Percentiles rank a stretch among this genome's conserved stretches.
Evolutionary conservation across 2,329 filamentous ascomycete genomes (phyloP).

Genomic region (Penicillium hordei): DNA sequence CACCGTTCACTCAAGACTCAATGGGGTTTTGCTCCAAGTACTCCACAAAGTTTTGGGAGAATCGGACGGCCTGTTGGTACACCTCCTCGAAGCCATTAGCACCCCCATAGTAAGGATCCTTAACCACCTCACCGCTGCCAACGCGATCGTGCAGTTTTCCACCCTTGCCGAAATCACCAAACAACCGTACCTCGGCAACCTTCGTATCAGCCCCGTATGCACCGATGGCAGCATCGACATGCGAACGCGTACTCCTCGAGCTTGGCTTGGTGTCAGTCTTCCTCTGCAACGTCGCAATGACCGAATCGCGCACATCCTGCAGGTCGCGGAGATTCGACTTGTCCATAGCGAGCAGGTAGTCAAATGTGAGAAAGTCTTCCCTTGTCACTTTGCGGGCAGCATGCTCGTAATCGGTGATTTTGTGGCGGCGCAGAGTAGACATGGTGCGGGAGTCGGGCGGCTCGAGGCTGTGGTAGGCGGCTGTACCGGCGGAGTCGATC

Average conservation of each 20-base stretch:
- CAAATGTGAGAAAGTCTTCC: conserved; percentile 78
- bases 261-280: conserved; percentile 24
- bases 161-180: conserved; percentile 74
- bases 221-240: conserved; percentile 38
- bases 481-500: conserved; percentile 89
- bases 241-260: conserved; percentile 37
- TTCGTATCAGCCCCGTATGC: conserved; percentile 35
- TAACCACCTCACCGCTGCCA: conserved; percentile 65
- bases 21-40: conserved; percentile 47
- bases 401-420: conserved; percentile 75
- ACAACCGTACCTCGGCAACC: conserved; percentile 67
- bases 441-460: conserved; percentile 81
- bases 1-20: not conserved
- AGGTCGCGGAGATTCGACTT: conserved; percentile 73
- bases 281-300: conserved; percentile 50
- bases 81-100: conserved; percentile 76
- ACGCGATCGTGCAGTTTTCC: conserved; percentile 41
- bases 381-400: conserved; percentile 69
- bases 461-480: conserved; percentile 77
- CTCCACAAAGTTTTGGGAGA: conserved; percentile 73
- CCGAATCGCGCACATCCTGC: conserved; percentile 57
- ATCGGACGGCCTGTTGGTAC: conserved; percentile 79
- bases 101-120: conserved; percentile 93
- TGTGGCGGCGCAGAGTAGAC: conserved; percentile 69
- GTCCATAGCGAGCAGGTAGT: conserved; percentile 97